Base-by-base conservation (phyloP, 192 early-diverging fungal genomes). In the Coemansia sp. region DNA sequence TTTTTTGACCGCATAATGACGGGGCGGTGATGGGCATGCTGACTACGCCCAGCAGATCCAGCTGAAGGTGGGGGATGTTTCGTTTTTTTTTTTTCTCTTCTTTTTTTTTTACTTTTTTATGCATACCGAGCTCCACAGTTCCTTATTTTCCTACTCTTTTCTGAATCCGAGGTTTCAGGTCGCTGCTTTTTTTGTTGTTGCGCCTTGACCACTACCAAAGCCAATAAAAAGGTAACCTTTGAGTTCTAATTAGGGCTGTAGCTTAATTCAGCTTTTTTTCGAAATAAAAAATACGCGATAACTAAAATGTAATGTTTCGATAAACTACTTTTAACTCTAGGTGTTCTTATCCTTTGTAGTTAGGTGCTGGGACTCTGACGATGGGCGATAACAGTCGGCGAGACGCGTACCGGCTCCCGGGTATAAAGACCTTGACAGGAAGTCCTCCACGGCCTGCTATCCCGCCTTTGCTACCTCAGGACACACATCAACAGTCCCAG, bases 341-440 rank as follows among this genome's bases (percentile, higher is more conserved):
- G 35, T 8, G 35, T 42, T 49, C 28, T 42, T 42, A n/a, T 26
- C 14, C 19, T 28, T 19, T 28, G 9, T 19, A 23, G 38, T 16
- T 49, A 58, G 35, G 7, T 33, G 32, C 30, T 30, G 11, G 35
- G 42, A 23, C 14, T 32, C 30, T 26, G 42, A 61, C 53, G 60
- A 79, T 81, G 78, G 58, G 60, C 9, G 78, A 72, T 43, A 73
- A 67, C 58, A 60, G 63, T 23, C 63, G 67, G 42, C 64, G 65
- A 55, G 64, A 59, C 46, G 70, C 63, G 40, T 78, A 70, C 61
- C 55, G 75, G 55, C 78, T 81, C 47, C 78, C 78, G 19, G 69
- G 78, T 38, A 81, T 81, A 37, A 59, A 64, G 63, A 23, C 74
- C 38, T 60, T 81, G 67, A 81, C 78, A 21, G 67, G 62, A 23